A percentile compares a stretch with the other conserved stretches of the same genome.
Evolutionary conservation across 345 rosid species (phyloP).

Genomic region (Tarenaya hassleriana): DNA sequence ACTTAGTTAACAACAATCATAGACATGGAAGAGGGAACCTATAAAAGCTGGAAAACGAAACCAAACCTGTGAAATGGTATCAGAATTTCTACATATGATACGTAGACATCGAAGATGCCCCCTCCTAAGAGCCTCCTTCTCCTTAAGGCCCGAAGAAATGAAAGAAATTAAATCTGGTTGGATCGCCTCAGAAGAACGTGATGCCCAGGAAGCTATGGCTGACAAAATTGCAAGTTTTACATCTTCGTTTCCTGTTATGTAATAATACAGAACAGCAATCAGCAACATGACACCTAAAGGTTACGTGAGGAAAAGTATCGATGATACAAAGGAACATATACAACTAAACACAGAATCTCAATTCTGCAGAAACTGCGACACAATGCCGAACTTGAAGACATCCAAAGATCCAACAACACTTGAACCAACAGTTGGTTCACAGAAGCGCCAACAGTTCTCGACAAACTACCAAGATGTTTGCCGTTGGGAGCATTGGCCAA

Average conservation of each 20-base stretch:
- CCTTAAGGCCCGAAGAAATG: slow-evolving; percentile 77
- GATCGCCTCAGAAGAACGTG: slow-evolving; percentile 56
- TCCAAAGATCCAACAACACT: no score
- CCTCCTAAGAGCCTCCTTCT: slow-evolving; percentile 84
- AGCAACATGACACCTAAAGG: slow-evolving; percentile 8
- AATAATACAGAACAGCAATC: slow-evolving; percentile 11
- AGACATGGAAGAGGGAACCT: slow-evolving; percentile 9
- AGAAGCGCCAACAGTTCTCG: no score
- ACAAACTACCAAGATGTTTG: no score
- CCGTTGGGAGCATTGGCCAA: no score
- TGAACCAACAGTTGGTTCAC: no score
- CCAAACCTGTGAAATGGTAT: slow-evolving; percentile 59
- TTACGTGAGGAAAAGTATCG: slow-evolving; percentile 8
- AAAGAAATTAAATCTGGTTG: slow-evolving; percentile 66
- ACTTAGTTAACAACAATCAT: slow-evolving; percentile 17
- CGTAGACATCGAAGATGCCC: slow-evolving; percentile 80
- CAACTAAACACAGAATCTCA: not conserved
- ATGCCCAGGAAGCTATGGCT: slow-evolving; percentile 70
- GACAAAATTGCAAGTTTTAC: slow-evolving; percentile 72
- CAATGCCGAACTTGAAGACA: no score
- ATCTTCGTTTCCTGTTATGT: slow-evolving; percentile 71
- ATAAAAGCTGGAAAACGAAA: slow-evolving; percentile 11
- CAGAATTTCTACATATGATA: slow-evolving; percentile 58
- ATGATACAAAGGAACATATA: not conserved
- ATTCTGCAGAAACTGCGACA: not conserved